These are phyloP conservation scores for Lactuca saligna DNA, from an alignment of 129 eudicot genomes.

Conservation along the genomic window DNA sequence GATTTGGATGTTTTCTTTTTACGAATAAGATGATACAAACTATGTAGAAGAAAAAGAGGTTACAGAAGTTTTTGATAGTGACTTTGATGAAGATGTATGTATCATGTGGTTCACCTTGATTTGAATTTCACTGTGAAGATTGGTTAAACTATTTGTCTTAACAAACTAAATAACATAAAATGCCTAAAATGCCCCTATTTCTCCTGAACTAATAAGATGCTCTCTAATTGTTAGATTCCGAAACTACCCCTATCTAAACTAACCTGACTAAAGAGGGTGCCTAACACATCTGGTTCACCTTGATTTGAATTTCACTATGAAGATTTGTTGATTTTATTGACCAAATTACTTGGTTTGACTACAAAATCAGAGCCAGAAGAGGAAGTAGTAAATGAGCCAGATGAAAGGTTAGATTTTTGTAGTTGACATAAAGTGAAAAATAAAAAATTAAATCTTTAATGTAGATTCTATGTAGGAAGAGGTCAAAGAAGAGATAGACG, in stretches of 20 bases:
- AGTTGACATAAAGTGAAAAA: not conserved
- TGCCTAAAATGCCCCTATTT: too few species aligned
- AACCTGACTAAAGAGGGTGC: too few species aligned
- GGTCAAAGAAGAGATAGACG: constrained; percentile 59
- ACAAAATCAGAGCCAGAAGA: constrained; percentile 78
- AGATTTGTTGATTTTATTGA: not conserved
- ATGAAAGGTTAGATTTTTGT: constrained; percentile 57
- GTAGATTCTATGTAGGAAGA: constrained; percentile 32
- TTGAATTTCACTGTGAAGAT: too few species aligned
- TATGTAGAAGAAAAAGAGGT: constrained; percentile 81
- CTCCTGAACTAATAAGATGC: too few species aligned
- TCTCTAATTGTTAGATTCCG: too few species aligned
- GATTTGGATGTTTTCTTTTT: constrained; percentile 11
- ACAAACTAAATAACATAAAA: too few species aligned
- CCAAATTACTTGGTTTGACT: constrained; percentile 16
- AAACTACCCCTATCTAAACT: too few species aligned
- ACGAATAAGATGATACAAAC: constrained; percentile 80
- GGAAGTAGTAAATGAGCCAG: constrained; percentile 74
- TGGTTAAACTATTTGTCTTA: too few species aligned
- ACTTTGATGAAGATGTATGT: constrained; percentile 87
- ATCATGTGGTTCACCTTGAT: not conserved
- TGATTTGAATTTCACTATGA: too few species aligned
- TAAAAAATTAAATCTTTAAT: not conserved
- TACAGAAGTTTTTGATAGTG: constrained; percentile 91
- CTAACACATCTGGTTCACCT: too few species aligned